A percentile compares a stretch with the other conserved stretches of the same genome.
Conservation (phyloP, 1,284 basidiomycete genomes). For the Tilletia setariae region DNA sequence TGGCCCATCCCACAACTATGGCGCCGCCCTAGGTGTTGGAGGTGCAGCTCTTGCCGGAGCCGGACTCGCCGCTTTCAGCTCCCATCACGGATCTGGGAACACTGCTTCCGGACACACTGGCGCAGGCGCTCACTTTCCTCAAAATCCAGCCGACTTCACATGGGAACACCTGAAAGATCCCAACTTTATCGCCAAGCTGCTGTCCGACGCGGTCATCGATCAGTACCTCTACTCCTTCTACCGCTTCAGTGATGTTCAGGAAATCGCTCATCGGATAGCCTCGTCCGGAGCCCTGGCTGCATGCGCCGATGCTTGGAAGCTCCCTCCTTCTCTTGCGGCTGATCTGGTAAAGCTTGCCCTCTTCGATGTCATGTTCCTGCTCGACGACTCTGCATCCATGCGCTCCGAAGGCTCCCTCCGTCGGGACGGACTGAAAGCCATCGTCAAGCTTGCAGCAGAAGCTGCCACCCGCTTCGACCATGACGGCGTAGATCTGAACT, state of each 20-base stretch:
- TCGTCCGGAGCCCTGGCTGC: constrained; percentile 30
- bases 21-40: constrained; percentile 19
- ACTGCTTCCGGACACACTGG: too few relatives aligned
- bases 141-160: constrained; percentile 25
- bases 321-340: constrained; percentile 42
- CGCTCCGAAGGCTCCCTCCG: constrained; percentile 26
- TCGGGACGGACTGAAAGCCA: constrained; percentile 30
- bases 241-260: constrained; percentile 28
- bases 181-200: constrained; percentile 37
- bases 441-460: constrained; percentile 37
- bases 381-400: constrained; percentile 44
- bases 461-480: constrained; percentile 39
- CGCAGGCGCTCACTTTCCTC: constrained; percentile 11
- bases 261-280: constrained; percentile 39
- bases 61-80: constrained; percentile 24
- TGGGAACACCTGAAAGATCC: constrained; percentile 35
- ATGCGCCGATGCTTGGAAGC: constrained; percentile 39
- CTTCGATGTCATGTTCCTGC: constrained; percentile 44
- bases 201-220: constrained; percentile 40
- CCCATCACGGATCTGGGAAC: too few relatives aligned
- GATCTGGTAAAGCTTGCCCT: constrained; percentile 45
- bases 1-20: background rate
- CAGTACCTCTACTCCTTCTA: constrained; percentile 48
- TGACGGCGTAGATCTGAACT: constrained; percentile 42
- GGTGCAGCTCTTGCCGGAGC: constrained; percentile 32